These are phyloP conservation scores for Fusarium drepaniforme DNA, from an alignment of 2,329 filamentous ascomycete species.

Conservation along the genomic window DNA sequence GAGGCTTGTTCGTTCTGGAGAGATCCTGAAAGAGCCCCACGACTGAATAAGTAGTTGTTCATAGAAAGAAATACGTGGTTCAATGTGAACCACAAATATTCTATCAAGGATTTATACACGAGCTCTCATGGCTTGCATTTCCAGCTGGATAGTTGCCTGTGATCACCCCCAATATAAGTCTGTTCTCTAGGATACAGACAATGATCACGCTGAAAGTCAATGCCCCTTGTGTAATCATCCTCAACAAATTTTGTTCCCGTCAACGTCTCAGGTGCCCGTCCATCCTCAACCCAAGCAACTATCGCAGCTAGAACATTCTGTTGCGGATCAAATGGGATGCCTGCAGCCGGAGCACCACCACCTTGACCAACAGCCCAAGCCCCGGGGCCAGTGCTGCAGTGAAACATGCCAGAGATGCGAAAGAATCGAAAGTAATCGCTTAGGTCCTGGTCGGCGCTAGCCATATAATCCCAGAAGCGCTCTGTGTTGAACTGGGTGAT, in stretches of 20 bases:
- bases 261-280: conserved; percentile 54
- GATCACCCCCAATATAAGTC: conserved; percentile 19
- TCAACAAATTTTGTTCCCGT: conserved; percentile 49
- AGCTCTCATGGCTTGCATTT: not conserved
- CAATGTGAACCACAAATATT: not conserved
- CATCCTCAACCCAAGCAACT: conserved; percentile 62
- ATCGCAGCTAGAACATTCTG: conserved; percentile 61
- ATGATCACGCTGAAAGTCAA: conserved; percentile 25
- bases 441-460: conserved; percentile 43
- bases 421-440: conserved; percentile 66
- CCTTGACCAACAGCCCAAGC: conserved; percentile 51
- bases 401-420: conserved; percentile 63
- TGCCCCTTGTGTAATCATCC: not conserved
- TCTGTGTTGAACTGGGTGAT: conserved; percentile 36
- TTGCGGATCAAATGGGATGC: conserved; percentile 46
- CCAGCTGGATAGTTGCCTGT: conserved; percentile 1
- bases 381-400: conserved; percentile 61
- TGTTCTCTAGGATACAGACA: conserved; percentile 20
- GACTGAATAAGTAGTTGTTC: conserved; percentile 49
- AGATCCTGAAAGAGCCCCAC: conserved; percentile 47
- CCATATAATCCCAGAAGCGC: conserved; percentile 40
- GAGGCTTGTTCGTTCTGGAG: conserved; percentile 53
- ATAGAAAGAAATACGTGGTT: not conserved
- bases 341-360: conserved; percentile 28
- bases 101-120: too few relatives aligned